Evolutionary conservation across 345 rosid genomes (phyloP).

Genomic region (Salix koriyanagi): DNA sequence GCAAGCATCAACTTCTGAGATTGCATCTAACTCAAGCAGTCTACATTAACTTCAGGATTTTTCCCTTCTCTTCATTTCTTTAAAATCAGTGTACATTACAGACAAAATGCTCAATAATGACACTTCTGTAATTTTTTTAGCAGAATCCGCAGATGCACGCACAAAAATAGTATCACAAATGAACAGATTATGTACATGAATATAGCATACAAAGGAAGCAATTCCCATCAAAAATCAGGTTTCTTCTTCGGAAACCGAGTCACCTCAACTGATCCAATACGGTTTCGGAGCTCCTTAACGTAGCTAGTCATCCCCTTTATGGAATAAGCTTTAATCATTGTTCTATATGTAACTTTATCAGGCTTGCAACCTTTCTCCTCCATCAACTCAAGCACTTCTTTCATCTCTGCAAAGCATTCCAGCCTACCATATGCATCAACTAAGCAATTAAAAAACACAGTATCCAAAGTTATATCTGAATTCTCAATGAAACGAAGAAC

Average conservation of each 20-base stretch:
- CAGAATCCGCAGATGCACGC: neutral
- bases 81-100: neutral
- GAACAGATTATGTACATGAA: constrained; percentile 9
- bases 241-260: constrained; percentile 29
- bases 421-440: constrained; percentile 86
- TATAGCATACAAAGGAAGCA: neutral
- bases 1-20: neutral
- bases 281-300: constrained; percentile 52
- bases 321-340: constrained; percentile 76
- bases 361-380: constrained; percentile 65
- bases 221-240: constrained; percentile 43
- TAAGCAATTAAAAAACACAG: constrained; percentile 77
- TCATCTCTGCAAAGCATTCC: constrained; percentile 87
- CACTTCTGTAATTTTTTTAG: neutral
- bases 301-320: constrained; percentile 59
- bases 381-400: constrained; percentile 71
- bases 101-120: neutral
- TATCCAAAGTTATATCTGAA: constrained; percentile 66
- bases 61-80: neutral
- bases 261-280: constrained; percentile 36
- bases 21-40: neutral
- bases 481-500: constrained; percentile 75
- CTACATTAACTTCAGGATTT: neutral
- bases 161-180: neutral
- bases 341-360: constrained; percentile 72